Evolutionary conservation across 2,329 filamentous ascomycete species (phyloP), one percentile per base, ranked within the genome.

Genomic region (Fusarium musae): DNA sequence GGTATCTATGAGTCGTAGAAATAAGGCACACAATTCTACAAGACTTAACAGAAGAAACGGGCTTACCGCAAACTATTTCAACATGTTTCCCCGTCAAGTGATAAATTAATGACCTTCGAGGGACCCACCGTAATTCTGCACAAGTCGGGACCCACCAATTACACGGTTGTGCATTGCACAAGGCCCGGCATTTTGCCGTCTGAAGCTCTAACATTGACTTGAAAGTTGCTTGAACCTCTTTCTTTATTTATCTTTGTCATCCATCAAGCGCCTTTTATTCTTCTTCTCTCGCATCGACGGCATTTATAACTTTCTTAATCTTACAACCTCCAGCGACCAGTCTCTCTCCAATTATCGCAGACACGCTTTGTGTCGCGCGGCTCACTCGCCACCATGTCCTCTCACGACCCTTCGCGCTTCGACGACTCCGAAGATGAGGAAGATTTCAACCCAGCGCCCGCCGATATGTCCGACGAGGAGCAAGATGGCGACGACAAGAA

Each of bases 371-470:
- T 66, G 65, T 72, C 69, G 73, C 74, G 76, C 74, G 76, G 53
- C 59, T 37, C 50, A 40, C 58, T 68, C 66, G 66, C 68, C 72
- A 74, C 66, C 75, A 84, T 77, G 65, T 88, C 89, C 86, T 83
- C 85, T 44, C 85, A 83, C 78, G 83, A 86, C 62, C 82, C 79
- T 75, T 82, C 84, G 69, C 85, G 85, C 70, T 87, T 85, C 78
- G 86, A 90, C 77, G 89, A 91, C 69, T 91, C 89, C 67, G 92
- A 93, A 63, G 93, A 96, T 57, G 95, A 97, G 77, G 92, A 93
- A 69, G 93, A 96, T 81, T 97, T 98, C 87, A 97, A 97, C 81
- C 95, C 95, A 57, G 90, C 88, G 54, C 92, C 92, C 26, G 92
- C 90, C 68, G 90, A 94, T 66, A 79, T 90, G 39, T 96, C 93